Percentiles rank a stretch among this genome's conserved stretches.
phyloP scores from a whole-genome alignment of 371 early-diverging fungal species.

The Lichtheimia corymbifera region DNA sequence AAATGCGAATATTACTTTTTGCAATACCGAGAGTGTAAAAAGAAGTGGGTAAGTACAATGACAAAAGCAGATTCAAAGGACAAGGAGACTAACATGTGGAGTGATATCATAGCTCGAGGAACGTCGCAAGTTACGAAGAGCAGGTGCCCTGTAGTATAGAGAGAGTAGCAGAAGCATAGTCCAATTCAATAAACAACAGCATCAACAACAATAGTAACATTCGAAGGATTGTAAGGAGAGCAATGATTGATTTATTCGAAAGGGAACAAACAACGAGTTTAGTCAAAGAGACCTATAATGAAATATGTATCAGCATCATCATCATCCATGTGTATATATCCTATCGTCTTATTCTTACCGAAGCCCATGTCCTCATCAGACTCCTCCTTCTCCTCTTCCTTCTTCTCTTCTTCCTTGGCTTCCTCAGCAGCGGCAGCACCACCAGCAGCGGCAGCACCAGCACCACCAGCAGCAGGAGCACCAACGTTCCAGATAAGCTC shows the following conservation, averaged over 20 bases:
- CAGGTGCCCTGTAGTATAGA: constrained; percentile 31
- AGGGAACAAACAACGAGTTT: constrained; percentile 33
- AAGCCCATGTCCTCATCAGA: constrained; percentile 94
- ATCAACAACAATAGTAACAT: not conserved
- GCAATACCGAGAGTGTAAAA: constrained; percentile 69
- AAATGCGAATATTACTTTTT: constrained; percentile 62
- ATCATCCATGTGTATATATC: not conserved
- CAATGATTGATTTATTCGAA: constrained; percentile 2
- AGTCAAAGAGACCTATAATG: constrained; percentile 78
- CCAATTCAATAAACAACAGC: not conserved
- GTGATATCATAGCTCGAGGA: constrained; percentile 30
- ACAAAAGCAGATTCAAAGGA: too few relatives aligned
- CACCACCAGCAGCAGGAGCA: constrained; percentile 76
- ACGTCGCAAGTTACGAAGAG: constrained; percentile 38
- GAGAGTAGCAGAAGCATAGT: not conserved
- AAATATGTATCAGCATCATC: not conserved
- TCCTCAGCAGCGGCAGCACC: constrained; percentile 57
- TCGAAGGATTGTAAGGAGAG: constrained; percentile 4
- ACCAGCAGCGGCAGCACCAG: constrained; percentile 58
- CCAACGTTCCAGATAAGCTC: constrained; percentile 93
- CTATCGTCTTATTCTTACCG: constrained; percentile 47
- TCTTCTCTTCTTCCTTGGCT: constrained; percentile 66
- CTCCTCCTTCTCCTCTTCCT: constrained; percentile 84
- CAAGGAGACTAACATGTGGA: too few relatives aligned
- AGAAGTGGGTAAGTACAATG: constrained; percentile 57